phyloP scores from a whole-genome alignment of 139 green algal species.

The Picochlorum sp. region DNA sequence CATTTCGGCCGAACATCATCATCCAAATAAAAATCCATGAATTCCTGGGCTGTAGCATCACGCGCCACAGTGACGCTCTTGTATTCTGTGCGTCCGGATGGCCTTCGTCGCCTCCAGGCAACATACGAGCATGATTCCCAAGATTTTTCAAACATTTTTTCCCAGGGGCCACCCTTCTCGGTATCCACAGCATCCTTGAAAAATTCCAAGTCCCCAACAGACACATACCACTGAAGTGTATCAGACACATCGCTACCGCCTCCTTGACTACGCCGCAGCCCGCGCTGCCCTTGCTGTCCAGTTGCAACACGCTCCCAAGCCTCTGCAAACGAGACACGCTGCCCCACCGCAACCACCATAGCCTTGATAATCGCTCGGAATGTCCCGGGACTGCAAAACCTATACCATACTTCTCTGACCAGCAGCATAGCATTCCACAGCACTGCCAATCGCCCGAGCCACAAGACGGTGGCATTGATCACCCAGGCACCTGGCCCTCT shows the following conservation, averaged over 20 bases:
- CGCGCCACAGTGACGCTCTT: conserved; percentile 58
- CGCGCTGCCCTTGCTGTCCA: too few relatives aligned
- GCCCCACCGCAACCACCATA: conserved; percentile 8
- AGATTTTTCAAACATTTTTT: conserved; percentile 57
- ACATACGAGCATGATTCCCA: conserved; percentile 50
- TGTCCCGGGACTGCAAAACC: conserved; percentile 49
- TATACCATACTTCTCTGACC: conserved; percentile 58
- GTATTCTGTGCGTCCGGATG: conserved; percentile 78
- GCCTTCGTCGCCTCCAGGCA: conserved; percentile 50
- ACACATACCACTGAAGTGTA: conserved; percentile 48
- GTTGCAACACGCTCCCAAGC: not conserved
- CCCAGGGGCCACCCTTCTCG: conserved; percentile 27
- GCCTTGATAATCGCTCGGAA: conserved; percentile 36
- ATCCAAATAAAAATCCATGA: conserved; percentile 79
- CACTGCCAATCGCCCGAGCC: conserved; percentile 1
- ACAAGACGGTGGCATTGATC: conserved; percentile 5
- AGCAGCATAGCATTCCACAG: conserved; percentile 6
- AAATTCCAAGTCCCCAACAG: conserved; percentile 46
- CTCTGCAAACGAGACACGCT: not conserved
- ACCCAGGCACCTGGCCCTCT: too few relatives aligned
- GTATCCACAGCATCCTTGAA: conserved; percentile 46
- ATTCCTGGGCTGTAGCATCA: conserved; percentile 68
- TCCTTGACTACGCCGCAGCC: too few relatives aligned
- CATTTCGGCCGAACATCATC: conserved; percentile 59
- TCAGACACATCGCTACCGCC: not conserved